Conservation (phyloP, 202 grass and related monocot genomes). For the Setaria viridis region DNA sequence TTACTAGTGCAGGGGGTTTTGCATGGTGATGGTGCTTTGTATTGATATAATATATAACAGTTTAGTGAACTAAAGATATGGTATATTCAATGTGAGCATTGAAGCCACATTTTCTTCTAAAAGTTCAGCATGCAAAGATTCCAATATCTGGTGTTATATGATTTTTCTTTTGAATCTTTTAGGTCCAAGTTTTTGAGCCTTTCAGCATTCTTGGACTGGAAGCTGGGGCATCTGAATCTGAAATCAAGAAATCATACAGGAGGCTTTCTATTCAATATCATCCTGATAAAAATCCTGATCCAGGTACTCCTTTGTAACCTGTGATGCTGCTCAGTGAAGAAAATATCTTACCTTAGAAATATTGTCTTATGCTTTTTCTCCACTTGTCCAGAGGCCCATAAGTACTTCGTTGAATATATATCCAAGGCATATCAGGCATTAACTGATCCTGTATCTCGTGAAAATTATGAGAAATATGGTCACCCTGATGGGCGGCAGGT, state of each 20-base stretch:
- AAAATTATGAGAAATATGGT: conserved; percentile 99
- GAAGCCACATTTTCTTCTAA: background rate
- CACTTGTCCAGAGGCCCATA: conserved; percentile 84
- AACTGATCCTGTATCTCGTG: conserved; percentile 92
- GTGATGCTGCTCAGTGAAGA: background rate
- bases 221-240: conserved; percentile 77
- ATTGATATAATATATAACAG: background rate
- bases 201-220: conserved; percentile 98
- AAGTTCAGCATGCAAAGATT: conserved; percentile 13
- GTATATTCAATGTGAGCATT: background rate
- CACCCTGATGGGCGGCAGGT: conserved; percentile 99
- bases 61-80: conserved; percentile 16
- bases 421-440: conserved; percentile 99
- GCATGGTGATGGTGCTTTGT: background rate
- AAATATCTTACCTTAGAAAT: conserved; percentile 15
- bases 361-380: conserved; percentile 28
- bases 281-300: conserved; percentile 99
- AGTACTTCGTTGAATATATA: conserved; percentile 95
- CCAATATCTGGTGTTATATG: conserved; percentile 34
- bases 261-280: conserved; percentile 96
- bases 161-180: conserved; percentile 44
- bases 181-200: conserved; percentile 98
- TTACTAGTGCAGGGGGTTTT: background rate
- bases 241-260: conserved; percentile 96
- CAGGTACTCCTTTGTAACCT: conserved; percentile 57